Base-by-base conservation (phyloP, 176 grass and related monocot species). In the Musa schizocarpa region DNA sequence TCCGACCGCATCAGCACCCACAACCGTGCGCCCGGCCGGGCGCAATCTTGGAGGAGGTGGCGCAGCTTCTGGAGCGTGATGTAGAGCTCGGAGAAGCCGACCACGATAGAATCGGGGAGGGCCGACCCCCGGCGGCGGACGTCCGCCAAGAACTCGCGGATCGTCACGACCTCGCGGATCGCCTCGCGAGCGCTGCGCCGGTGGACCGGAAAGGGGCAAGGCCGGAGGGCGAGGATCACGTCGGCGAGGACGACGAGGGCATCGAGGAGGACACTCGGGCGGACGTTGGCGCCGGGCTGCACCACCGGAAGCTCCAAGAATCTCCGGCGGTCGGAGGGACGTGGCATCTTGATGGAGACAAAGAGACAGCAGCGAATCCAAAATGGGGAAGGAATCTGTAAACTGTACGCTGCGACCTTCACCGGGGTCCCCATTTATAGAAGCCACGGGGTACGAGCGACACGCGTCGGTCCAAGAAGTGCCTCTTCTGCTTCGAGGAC, bases 81-180 rank as follows among this genome's bases (percentile, higher is more conserved):
- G 81, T 98, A 90, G 72, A 98, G 82, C 86, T 98, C 95, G 63
- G 84, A 89, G 53, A 98, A 81, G 10, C 84, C 80, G n/a, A 98
- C 78, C 27, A 82, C 73, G 22, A 78, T 82, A 1, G 88, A 93
- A 0, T 19, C 3, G 0, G 90, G 80, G 52, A 88, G 7, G 0
- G 53, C 29, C 16, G 24, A 62, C 13, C 62, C 58, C 1, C 51
- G 81, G 8, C 76, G 77, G 19, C 68, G 81, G n/a, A 91, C 50
- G 76, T 98, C 95, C 75, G 87, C 88, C 9, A 98, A 68, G 70
- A 98, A 87, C 0, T 73, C 76, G 9, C 74, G 88, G 0, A 98
- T 84, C 7, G 90, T 55, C 23, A 88, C 88, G 0, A 85, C 80
- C 65, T 91, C 20, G 21, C 88, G 84, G 51, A 86, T 73, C 0